Evolutionary conservation across 2,329 filamentous ascomycete genomes (phyloP).

Genomic region (Rutstroemia sydowiana): DNA sequence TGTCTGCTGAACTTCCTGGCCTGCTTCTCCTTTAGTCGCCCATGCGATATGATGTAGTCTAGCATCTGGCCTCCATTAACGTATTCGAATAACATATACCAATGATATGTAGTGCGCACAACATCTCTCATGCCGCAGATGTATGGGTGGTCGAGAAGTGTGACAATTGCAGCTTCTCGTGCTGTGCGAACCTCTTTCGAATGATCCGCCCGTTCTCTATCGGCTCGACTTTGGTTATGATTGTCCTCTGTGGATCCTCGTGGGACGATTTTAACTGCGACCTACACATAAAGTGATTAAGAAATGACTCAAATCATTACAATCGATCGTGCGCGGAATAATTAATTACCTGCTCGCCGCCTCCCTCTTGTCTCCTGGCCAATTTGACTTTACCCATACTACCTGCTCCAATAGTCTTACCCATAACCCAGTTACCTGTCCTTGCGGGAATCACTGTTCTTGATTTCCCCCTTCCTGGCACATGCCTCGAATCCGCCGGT

Average conservation of each 20-base stretch:
- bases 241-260: slow-evolving; percentile 77
- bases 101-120: slow-evolving; percentile 92
- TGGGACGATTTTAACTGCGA: slow-evolving; percentile 95
- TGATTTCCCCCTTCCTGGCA: slow-evolving; percentile 45
- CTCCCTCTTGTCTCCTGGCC: slow-evolving; percentile 73
- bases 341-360: slow-evolving; percentile 70
- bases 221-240: slow-evolving; percentile 56
- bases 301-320: not conserved
- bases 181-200: slow-evolving; percentile 95
- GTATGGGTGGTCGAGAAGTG: slow-evolving; percentile 86
- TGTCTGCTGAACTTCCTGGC: slow-evolving; percentile 95
- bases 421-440: slow-evolving; percentile 88
- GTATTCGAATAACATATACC: slow-evolving; percentile 99
- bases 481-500: slow-evolving; percentile 41
- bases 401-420: slow-evolving; percentile 93
- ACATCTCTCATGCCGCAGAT: slow-evolving; percentile 95
- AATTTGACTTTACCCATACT: slow-evolving; percentile 99
- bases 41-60: slow-evolving; percentile 98
- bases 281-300: slow-evolving; percentile 44
- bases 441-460: slow-evolving; percentile 82
- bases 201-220: slow-evolving; percentile 86
- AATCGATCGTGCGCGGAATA: not conserved
- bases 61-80: slow-evolving; percentile 99
- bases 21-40: slow-evolving; percentile 95
- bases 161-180: slow-evolving; percentile 92